phyloP scores from a whole-genome alignment of 2,329 filamentous ascomycete genomes.

The Fusarium brachygibbosum region DNA sequence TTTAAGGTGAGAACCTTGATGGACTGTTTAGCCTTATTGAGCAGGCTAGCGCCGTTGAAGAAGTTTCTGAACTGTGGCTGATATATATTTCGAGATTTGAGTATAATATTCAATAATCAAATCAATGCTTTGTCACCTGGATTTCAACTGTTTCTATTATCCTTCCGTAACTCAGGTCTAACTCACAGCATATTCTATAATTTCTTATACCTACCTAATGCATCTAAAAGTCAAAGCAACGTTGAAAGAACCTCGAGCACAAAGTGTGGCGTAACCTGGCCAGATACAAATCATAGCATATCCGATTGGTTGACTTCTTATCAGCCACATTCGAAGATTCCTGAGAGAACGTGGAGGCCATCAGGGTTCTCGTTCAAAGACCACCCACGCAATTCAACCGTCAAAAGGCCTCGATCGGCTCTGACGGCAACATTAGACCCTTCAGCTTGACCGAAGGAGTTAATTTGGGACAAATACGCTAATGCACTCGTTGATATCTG shows the following conservation, averaged over 20 bases:
- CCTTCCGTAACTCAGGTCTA: rapidly evolving
- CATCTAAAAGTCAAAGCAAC: background rate
- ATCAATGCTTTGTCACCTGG: rapidly evolving
- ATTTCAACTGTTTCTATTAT: background rate
- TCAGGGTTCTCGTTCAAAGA: constrained; percentile 46
- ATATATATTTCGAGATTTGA: background rate
- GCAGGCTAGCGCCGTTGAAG: constrained; percentile 12
- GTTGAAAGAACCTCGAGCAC: constrained; percentile 11
- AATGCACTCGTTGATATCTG: constrained; percentile 7
- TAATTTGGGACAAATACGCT: background rate
- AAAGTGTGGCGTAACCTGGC: constrained; percentile 38
- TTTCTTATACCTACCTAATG: background rate
- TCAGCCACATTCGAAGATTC: constrained; percentile 41
- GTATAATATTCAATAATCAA: background rate
- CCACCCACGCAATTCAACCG: constrained; percentile 23
- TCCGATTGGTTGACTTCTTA: constrained; percentile 31
- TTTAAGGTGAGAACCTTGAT: constrained; percentile 51
- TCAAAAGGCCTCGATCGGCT: constrained; percentile 38
- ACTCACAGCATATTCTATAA: too few species aligned
- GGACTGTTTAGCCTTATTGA: constrained; percentile 37
- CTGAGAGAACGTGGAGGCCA: constrained; percentile 33
- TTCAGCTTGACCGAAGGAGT: constrained; percentile 6
- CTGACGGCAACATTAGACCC: constrained; percentile 36
- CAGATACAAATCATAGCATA: background rate
- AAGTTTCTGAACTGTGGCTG: constrained; percentile 33